Percentiles rank a stretch among this genome's conserved stretches.
These are phyloP conservation scores for Golubevia sp. DNA, from an alignment of 1,284 basidiomycete species.

Conservation along the genomic window DNA sequence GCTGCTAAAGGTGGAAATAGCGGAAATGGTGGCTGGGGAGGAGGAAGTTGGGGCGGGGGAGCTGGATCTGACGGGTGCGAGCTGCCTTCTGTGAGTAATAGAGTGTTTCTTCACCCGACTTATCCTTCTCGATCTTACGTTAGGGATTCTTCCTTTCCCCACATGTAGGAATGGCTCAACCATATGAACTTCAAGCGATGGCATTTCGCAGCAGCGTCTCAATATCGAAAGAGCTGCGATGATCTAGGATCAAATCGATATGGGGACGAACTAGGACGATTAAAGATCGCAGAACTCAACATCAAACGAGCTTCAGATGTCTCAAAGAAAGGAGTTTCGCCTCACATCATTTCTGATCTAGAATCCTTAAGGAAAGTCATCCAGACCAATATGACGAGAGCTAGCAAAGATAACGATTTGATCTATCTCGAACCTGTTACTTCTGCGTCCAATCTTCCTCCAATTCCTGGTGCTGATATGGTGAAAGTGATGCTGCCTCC, in stretches of 20 bases:
- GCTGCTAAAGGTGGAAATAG: neutral
- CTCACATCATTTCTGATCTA: constrained; percentile 74
- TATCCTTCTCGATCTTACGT: constrained; percentile 67
- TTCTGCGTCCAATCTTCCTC: constrained; percentile 71
- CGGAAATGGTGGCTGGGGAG: too few relatives aligned
- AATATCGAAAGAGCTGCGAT: constrained; percentile 85
- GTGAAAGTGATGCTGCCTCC: constrained; percentile 71
- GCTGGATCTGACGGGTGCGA: constrained; percentile 5
- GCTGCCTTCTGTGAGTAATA: constrained; percentile 7
- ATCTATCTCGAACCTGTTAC: constrained; percentile 93
- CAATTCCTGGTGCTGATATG: constrained; percentile 73
- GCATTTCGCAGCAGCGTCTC: constrained; percentile 88
- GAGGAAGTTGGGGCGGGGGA: too few relatives aligned
- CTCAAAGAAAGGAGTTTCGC: constrained; percentile 71
- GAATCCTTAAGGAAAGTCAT: constrained; percentile 75
- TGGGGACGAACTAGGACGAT: constrained; percentile 78
- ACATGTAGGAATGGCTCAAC: constrained; percentile 73
- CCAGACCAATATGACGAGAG: constrained; percentile 67
- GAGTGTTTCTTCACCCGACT: neutral
- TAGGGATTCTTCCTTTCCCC: constrained; percentile 63
- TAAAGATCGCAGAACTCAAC: constrained; percentile 68
- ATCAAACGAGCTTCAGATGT: constrained; percentile 75
- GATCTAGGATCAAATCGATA: constrained; percentile 86
- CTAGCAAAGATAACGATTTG: constrained; percentile 86
- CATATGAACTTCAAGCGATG: constrained; percentile 81